Conservation (phyloP, 129 eudicot species). For the Solidago caesia region DNA sequence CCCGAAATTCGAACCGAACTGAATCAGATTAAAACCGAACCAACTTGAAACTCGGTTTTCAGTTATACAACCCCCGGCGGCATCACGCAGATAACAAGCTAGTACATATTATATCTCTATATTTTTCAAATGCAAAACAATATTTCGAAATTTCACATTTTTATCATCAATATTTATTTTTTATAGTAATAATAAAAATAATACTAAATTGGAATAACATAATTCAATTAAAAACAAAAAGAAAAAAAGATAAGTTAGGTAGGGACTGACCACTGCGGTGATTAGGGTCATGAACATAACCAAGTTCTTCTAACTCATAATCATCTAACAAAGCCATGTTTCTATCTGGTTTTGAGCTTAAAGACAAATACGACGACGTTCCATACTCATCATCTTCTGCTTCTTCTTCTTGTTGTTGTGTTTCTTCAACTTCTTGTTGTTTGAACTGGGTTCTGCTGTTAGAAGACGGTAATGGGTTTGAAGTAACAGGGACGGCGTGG, state of each 20-base stretch:
- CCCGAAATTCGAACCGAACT: no score
- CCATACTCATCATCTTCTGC: constrained; percentile 30
- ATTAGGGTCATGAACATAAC: constrained; percentile 49
- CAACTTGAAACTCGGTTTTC: no score
- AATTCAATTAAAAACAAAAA: neutral
- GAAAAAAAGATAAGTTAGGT: neutral
- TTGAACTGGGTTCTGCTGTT: constrained; percentile 15
- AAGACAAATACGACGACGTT: constrained; percentile 39
- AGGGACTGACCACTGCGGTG: constrained; percentile 76
- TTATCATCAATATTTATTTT: no score
- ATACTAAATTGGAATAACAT: neutral
- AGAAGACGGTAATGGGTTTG: constrained; percentile 17
- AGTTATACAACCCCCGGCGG: no score
- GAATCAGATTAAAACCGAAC: no score
- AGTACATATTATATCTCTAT: no score
- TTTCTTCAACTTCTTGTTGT: constrained; percentile 10
- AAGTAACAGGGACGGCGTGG: constrained; percentile 18
- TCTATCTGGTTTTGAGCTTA: constrained; percentile 46
- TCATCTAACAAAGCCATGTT: constrained; percentile 58
- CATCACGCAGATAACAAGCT: no score
- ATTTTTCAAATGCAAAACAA: no score
- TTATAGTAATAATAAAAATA: neutral
- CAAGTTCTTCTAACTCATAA: constrained; percentile 80
- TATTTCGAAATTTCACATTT: no score
- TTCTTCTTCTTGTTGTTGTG: neutral